A percentile compares a stretch with the other conserved stretches of the same genome.
phyloP scores from a whole-genome alignment of 768 basidiomycete genomes.

The Mycena epipterygia region DNA sequence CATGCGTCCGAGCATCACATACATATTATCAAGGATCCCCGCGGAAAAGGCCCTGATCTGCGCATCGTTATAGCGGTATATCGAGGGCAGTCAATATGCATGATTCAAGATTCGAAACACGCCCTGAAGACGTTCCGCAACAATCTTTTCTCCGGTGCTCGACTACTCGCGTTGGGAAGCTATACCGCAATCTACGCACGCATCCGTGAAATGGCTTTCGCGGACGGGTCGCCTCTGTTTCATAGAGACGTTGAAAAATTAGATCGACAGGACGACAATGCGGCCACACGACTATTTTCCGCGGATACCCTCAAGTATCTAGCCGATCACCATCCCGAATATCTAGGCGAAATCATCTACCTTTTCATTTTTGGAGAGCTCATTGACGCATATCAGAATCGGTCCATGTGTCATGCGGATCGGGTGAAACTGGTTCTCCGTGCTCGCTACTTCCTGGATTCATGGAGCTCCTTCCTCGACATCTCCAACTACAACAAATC shows the following conservation, averaged over 20 bases:
- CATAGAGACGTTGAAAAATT: constrained; percentile 51
- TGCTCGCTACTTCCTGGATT: constrained; percentile 46
- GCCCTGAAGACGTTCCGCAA: constrained; percentile 48
- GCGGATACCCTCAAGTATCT: constrained; percentile 45
- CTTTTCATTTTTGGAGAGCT: constrained; percentile 58
- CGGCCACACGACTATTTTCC: constrained; percentile 56
- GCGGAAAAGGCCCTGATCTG: not conserved
- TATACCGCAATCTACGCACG: constrained; percentile 38
- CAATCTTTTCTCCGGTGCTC: constrained; percentile 48
- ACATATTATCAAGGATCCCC: not conserved
- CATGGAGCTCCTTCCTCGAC: constrained; percentile 43
- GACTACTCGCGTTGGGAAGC: constrained; percentile 42
- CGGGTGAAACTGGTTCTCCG: constrained; percentile 48
- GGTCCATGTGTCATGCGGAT: constrained; percentile 40
- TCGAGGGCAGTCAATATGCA: not conserved
- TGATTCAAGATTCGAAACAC: constrained; percentile 49
- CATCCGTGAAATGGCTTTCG: constrained; percentile 38
- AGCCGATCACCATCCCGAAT: constrained; percentile 41
- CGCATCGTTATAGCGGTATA: not conserved
- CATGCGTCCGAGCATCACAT: not conserved
- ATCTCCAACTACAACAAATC: constrained; percentile 34
- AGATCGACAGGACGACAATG: constrained; percentile 61
- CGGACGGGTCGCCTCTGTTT: constrained; percentile 38
- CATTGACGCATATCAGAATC: constrained; percentile 54
- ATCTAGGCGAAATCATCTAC: constrained; percentile 47